phyloP scores from a whole-genome alignment of 2,329 filamentous ascomycete species.

The Paracoccidioides brasiliensis region DNA sequence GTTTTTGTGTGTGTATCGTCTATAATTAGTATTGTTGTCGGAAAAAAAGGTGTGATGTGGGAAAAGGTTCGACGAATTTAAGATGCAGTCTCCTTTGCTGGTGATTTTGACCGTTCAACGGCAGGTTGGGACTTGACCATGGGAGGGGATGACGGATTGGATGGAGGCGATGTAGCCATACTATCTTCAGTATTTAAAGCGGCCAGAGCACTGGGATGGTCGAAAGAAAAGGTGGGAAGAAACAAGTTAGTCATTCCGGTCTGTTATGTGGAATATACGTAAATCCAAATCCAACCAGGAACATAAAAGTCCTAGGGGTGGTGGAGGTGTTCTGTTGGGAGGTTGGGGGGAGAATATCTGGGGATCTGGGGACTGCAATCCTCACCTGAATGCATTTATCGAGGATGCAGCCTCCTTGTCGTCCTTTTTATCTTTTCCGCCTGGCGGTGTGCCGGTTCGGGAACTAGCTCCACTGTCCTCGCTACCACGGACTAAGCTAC shows the following conservation, averaged over 20 bases:
- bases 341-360: background rate
- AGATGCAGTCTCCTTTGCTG: constrained; percentile 5
- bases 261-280: constrained; percentile 12
- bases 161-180: constrained; percentile 37
- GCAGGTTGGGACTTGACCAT: constrained; percentile 35
- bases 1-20: background rate
- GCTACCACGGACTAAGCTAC: constrained; percentile 56
- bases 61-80: background rate
- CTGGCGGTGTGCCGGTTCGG: constrained; percentile 75
- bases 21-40: background rate
- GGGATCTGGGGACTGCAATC: constrained; percentile 6
- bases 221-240: constrained; percentile 1
- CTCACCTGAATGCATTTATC: constrained; percentile 90
- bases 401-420: constrained; percentile 51
- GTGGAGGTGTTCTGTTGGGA: background rate
- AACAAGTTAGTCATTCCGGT: constrained; percentile 6
- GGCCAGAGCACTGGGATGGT: constrained; percentile 32
- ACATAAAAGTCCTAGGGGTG: constrained; percentile 2
- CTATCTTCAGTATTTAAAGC: constrained; percentile 34
- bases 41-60: too few relatives aligned
- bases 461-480: constrained; percentile 83
- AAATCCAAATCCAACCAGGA: background rate
- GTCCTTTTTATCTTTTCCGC: constrained; percentile 47
- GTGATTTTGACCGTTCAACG: constrained; percentile 26
- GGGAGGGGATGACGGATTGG: constrained; percentile 35